Evolutionary conservation across 2,329 filamentous ascomycete species (phyloP).

Genomic region (Aspergillus sp.): DNA sequence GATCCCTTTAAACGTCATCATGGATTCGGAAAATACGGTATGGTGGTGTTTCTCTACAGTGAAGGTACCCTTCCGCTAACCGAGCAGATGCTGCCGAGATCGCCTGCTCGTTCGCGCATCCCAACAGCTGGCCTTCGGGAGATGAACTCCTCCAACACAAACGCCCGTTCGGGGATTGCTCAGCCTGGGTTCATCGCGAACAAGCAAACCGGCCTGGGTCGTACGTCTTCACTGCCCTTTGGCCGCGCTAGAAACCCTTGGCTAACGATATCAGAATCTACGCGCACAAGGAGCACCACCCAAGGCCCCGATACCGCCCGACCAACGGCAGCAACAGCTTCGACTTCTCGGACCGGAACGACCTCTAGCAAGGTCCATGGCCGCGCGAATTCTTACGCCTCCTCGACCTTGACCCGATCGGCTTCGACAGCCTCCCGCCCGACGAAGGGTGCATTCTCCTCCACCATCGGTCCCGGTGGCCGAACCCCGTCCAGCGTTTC

Average conservation of each 20-base stretch:
- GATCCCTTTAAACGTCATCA: conserved; percentile 7
- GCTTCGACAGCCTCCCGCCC: conserved; percentile 46
- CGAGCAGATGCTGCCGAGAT: conserved; percentile 25
- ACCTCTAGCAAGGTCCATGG: conserved; percentile 44
- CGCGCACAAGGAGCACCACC: conserved; percentile 48
- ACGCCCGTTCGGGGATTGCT: conserved; percentile 49
- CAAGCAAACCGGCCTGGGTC: conserved; percentile 48
- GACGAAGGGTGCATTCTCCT: conserved; percentile 53
- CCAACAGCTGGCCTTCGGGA: conserved; percentile 45
- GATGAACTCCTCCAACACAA: conserved; percentile 53
- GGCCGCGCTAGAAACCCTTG: conserved; percentile 14
- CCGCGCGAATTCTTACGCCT: conserved; percentile 35
- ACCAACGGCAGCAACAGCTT: conserved; percentile 21
- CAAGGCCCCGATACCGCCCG: conserved; percentile 47
- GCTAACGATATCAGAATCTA: conserved; percentile 43
- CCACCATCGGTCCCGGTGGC: conserved; percentile 55
- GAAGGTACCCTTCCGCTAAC: conserved; percentile 3
- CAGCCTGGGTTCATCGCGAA: conserved; percentile 46
- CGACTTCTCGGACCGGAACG: conserved; percentile 31
- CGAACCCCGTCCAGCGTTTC: conserved; percentile 47
- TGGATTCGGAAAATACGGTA: conserved; percentile 37
- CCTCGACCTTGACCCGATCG: conserved; percentile 37
- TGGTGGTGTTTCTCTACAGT: not conserved
- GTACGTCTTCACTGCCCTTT: conserved; percentile 18
- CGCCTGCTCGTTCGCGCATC: conserved; percentile 29